Evolutionary conservation across 495 filamentous ascomycete species (phyloP), one percentile per base, ranked within the genome.

Genomic region (Penicillium turbatum): DNA sequence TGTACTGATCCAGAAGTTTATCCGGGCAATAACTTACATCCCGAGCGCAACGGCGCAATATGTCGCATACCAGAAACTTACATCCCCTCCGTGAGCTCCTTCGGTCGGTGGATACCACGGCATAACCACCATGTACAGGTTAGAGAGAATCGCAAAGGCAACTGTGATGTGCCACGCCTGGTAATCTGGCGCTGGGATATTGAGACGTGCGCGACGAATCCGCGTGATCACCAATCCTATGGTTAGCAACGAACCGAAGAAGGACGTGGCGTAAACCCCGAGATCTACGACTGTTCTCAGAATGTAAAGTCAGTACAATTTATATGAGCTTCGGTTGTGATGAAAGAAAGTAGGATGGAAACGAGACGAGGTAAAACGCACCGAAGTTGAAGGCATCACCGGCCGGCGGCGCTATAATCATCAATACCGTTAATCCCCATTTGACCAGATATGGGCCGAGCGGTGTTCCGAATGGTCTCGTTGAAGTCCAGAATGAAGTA

Each of bases 51-150:
- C 72, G 3, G 79, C 82, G 17, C 73, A 68, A 51, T 86, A 86
- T 6, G 83, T 85, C 4, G 72, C 83, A 53, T 86, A 86, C 82
- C 82, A 86, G 57, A 87, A 86, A 43, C 77, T 83, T 2, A 86
- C 82, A 51, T 82, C 76, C 0, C 83, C 83, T 1, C 77, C 80
- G 36, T 70, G 72, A 0, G 74, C 72, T 0, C 84, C 84, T 3
- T 65, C 72, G 1, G 69, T 71, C 0, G 84, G 84, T 24, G 84
- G 83, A 51, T 83, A 86, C 85, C 84, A 87, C 5, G 84, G 84
- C 62, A 82, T 81, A 9, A 81, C 70, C 17, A 87, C 62, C 46
- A 83, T 67, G 55, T 83, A 86, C 0, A 81, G 29, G 30, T 82
- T 76, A 0, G 81, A 66, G 1, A 81, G 39, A 31, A 85, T 76